Evolutionary conservation across 2,329 filamentous ascomycete genomes (phyloP), one percentile per base, ranked within the genome.

Genomic region (Colletotrichum truncatum): DNA sequence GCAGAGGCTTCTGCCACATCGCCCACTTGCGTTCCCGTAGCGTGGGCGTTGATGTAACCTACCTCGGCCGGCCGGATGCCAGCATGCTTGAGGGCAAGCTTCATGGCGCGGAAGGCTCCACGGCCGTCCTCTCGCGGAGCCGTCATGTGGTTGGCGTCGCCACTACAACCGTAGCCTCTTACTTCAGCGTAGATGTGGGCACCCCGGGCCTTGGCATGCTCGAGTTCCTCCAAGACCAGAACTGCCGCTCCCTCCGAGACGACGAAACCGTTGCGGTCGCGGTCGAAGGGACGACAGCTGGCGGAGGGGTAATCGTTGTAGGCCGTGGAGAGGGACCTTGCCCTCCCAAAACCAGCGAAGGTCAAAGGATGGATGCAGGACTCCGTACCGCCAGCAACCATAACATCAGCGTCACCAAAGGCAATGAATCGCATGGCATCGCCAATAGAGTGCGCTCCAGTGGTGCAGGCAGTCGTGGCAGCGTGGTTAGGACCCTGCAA

Each of bases 21-120:
- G 1, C 96, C 96, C 3, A 98, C 85, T 6, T 84, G 77, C 0
- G 95, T 99, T 21, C 92, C 93, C 1, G 96, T 99, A 1, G 95
- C 96, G 75, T 99, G 96, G 1, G 96, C 96, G 73, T 98, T 99
- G 74, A 99, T 87, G 76, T 99, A 99, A 76, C 94, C 93, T 4
- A 99, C 89, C 39, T 89, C 80, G 1, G 79, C 78, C 0, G 96
- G 94, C 54, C 83, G 83, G 36, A 97, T 73, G 1, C 84, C 79
- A 0, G 94, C 93, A 73, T 92, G 87, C 71, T 85, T 89, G 64
- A 99, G 79, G 0, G 95, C 94, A 69, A 88, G 88, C 75, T 87
- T 91, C 96, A 99, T 99, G 4, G 95, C 92, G 48, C 92, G 82
- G 28, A 89, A 87, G 0, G 96, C 94, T 0, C 96, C 96, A 52